Base-by-base conservation (phyloP, 2,329 filamentous ascomycete genomes). In the Cryphonectria naterciae region DNA sequence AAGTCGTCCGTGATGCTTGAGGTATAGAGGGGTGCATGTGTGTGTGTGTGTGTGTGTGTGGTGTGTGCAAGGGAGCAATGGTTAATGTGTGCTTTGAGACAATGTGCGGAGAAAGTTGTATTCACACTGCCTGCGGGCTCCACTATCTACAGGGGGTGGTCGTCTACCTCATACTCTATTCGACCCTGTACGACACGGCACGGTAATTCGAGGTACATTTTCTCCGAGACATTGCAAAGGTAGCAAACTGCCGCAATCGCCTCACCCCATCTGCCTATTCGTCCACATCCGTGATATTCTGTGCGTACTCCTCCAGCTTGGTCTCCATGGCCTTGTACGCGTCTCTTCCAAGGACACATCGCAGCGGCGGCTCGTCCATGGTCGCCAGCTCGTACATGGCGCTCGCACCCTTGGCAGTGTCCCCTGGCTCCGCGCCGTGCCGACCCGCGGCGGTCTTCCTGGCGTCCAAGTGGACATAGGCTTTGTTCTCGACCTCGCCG, bases 401-500 rank as follows among this genome's bases (percentile, higher is more conserved):
- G 69, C 79, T 81, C 10, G 80, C 79, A 0, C 85, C 88, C 80
- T 89, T 89, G 25, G 77, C 78, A 3, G 87, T 82, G 75, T 91
- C 87, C 0, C 88, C 88, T 0, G 80, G 83, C 78, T 90, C 87
- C 0, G 84, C 83, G 22, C 84, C 80, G 72, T 89, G 78, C 8
- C 66, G 66, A 15, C 19, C 56, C 54, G 46, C 17, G 15, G 78
- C 77, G 2, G 61, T 58, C 3, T 77, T 76, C 43, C 87, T 71
- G 2, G 69, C 73, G 56, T 74, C 75, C 68, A 73, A 70, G 70
- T 80, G 78, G 70, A 79, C 77, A 7, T 80, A 79, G 2, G 80
- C 74, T 0, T 81, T 77, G 19, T 79, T 76, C 63, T 77, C 71
- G 0, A 77, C 75, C 0, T 83, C 81, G 10, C 88, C 79, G 65